Evolutionary conservation across 2,329 filamentous ascomycete species (phyloP).

Genomic region (Colletotrichum orbiculare): DNA sequence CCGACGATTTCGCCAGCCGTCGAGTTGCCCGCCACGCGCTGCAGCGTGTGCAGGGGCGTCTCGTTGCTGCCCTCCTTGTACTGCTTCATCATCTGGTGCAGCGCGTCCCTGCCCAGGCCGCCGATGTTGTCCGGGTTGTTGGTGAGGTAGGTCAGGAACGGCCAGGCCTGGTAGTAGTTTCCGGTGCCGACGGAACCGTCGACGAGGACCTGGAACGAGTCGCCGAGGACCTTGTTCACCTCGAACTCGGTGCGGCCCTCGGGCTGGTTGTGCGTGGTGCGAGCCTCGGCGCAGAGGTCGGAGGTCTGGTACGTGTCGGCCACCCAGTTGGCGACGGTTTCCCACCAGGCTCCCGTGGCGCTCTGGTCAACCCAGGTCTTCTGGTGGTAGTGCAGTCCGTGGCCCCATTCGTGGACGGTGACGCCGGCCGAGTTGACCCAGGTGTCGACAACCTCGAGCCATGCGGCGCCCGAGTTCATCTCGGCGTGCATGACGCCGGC

Average conservation of each 20-base stretch:
- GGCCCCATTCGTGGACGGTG: slow-evolving; percentile 62
- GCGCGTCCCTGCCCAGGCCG: slow-evolving; percentile 53
- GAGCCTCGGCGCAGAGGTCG: slow-evolving; percentile 52
- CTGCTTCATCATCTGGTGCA: slow-evolving; percentile 55
- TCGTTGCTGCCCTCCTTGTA: slow-evolving; percentile 59
- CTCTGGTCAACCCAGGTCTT: slow-evolving; percentile 56
- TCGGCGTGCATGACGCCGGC: slow-evolving; percentile 58
- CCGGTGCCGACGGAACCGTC: slow-evolving; percentile 54
- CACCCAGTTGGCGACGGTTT: slow-evolving; percentile 61
- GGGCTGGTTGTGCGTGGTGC: slow-evolving; percentile 48
- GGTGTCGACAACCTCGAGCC: slow-evolving; percentile 53
- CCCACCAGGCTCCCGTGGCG: slow-evolving; percentile 62
- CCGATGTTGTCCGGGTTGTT: slow-evolving; percentile 58
- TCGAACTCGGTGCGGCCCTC: slow-evolving; percentile 52
- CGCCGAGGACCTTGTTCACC: slow-evolving; percentile 56
- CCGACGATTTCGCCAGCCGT: slow-evolving; percentile 55
- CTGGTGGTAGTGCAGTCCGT: slow-evolving; percentile 59
- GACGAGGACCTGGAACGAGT: slow-evolving; percentile 60
- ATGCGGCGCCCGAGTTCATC: slow-evolving; percentile 50
- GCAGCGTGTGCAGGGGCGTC: slow-evolving; percentile 59
- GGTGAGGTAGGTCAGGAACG: slow-evolving; percentile 59
- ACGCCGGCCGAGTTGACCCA: slow-evolving; percentile 53
- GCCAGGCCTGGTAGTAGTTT: slow-evolving; percentile 65
- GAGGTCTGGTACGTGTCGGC: slow-evolving; percentile 61
- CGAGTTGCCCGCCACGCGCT: slow-evolving; percentile 48